Conservation (phyloP, 1,284 basidiomycete genomes). For the Peniophora sp. region DNA sequence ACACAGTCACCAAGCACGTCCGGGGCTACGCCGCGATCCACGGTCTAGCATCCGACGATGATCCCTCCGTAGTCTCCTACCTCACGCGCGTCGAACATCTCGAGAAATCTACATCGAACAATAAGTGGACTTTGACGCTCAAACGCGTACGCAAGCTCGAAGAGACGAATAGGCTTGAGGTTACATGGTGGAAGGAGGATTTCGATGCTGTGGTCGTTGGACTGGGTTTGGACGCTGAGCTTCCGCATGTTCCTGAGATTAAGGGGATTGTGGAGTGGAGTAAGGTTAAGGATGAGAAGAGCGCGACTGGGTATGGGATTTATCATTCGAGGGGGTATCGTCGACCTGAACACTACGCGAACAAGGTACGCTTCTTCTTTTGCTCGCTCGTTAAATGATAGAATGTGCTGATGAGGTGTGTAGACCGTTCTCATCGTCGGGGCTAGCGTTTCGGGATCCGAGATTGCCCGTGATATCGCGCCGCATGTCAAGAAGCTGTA, state of each 20-base stretch:
- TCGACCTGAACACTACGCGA: conserved; percentile 1
- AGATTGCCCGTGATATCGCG: not conserved
- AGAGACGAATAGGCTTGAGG: conserved; percentile 1
- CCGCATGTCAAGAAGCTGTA: conserved; percentile 7
- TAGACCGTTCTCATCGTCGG: conserved; percentile 1
- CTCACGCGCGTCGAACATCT: conserved; percentile 19
- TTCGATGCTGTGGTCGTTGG: conserved; percentile 7
- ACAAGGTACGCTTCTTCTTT: not conserved
- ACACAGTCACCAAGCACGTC: conserved; percentile 3
- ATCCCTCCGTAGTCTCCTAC: conserved; percentile 15
- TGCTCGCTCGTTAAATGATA: not conserved
- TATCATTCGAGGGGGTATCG: conserved; percentile 7
- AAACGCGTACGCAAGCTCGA: conserved; percentile 5
- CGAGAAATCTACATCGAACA: conserved; percentile 9
- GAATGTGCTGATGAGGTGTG: no score
- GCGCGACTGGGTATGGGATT: conserved; percentile 3
- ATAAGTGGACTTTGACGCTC: conserved; percentile 15
- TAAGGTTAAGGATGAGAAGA: conserved; percentile 1
- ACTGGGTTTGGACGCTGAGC: not conserved
- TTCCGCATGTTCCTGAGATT: conserved; percentile 6
- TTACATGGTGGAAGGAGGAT: conserved; percentile 4
- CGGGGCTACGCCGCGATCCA: conserved; percentile 18
- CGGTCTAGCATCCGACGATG: conserved; percentile 14
- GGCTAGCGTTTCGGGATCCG: not conserved
- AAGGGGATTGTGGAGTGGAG: conserved; percentile 5